Evolutionary conservation across 2,329 filamentous ascomycete species (phyloP), one percentile per base, ranked within the genome.

Genomic region (Rutstroemia sp.): DNA sequence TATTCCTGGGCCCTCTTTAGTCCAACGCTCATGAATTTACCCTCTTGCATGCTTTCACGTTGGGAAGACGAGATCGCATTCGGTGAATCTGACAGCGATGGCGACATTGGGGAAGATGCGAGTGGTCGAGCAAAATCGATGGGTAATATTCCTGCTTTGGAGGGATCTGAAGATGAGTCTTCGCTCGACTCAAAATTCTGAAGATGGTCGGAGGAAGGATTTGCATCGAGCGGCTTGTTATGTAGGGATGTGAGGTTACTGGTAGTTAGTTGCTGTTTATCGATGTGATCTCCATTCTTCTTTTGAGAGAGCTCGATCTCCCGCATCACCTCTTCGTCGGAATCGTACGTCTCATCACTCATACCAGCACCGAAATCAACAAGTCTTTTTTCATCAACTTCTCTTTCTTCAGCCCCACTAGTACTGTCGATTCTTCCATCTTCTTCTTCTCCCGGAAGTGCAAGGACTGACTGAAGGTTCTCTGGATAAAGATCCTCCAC

Each of bases 401-500:
- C 75, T 45, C 58, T 59, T 19, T 59, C 58, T 21, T 59, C 62
- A 3, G 54, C 19, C 10, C 58, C 54, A 51, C 63, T 46, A 27
- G 50, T 8, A n/a, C n/a, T 46, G 25, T 59, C 16, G 21, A 45
- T 37, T 25, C n/a, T 12, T 21, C 62, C 55, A 50, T 63, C 55
- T 21, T 50, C 38, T 23, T 21, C 46, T 18, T 39, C 57, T 30
- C 44, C 53, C n/a, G 56, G 54, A 9, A 66, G 56, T 0, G 76
- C 77, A 4, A 83, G 67, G 3, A 70, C 72, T n/a, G 74, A 73
- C 16, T 72, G 68, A 21, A 91, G 71, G 49, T 83, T 87, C 19
- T 81, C 78, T 0, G 88, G 87, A 68, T 88, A 96, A 16, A 99
- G 76, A 67, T 97, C 92, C 68, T 92, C 87, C 0, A 97, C 85